Evolutionary conservation across 768 basidiomycete species (phyloP), one percentile per base, ranked within the genome.

Genomic region (Aureoboletus auriporus): DNA sequence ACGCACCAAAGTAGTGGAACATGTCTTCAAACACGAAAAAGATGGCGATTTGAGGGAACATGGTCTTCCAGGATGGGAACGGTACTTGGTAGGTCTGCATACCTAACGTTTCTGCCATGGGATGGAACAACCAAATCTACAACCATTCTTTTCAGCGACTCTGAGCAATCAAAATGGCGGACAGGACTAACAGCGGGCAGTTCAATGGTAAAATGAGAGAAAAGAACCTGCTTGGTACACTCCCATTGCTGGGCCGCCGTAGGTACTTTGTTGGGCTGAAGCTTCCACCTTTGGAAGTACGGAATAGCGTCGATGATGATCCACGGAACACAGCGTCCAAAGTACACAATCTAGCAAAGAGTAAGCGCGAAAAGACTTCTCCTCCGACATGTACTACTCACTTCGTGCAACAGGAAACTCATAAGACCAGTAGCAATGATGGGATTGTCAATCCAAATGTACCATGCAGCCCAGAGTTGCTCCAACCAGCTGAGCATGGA

Each of bases 21-120:
- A 86, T 80, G 67, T 97, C 95, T 71, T 99, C 96, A 55, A 96
- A 90, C 64, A 95, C 75, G 69, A 98, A 96, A 76, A 98, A 98
- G 52, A 92, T 69, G 29, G 79, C 79, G 44, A 96, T 69, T 66
- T 95, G 94, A 14, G 79, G 83, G 4, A 74, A 67, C 77, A 94
- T 87, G 7, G 75, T 75, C 56, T 73, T 74, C 69, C 77, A 74
- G 0, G 79, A 65, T 0, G 96, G 89, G 73, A 99, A 90, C 1
- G 96, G 95, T 2, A 98, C 88, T 54, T 96, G 86, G 71, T 89
- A 88, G 0, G 95, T 99, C 31, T 77, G 65, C 89, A 99, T 93
- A 56, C 92, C 94, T 49, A 95, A 76, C 38, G 72, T 66, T 61
- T 92, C 89, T 14, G 93, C 93, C 59, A 93, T 74, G 2, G 92